Conservation (phyloP, 169 alveolate genomes). For the Eimeria nieschulzi region DNA sequence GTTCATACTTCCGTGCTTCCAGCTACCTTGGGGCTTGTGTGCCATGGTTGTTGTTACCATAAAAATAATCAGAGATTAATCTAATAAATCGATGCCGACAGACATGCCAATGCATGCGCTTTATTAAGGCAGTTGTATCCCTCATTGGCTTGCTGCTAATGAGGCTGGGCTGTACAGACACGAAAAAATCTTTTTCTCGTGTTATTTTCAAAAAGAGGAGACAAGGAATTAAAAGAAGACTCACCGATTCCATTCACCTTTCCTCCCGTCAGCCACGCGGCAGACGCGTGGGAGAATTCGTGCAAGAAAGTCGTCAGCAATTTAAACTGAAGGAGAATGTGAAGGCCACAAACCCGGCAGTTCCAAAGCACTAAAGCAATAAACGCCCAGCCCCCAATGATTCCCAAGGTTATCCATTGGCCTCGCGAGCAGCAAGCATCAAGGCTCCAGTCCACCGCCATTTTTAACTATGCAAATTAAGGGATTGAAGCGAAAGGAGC, state of each 20-base stretch:
- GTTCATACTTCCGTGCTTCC: too few relatives aligned
- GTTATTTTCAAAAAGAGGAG: neutral
- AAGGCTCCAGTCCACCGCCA: constrained; percentile 65
- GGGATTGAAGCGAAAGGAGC: too few relatives aligned
- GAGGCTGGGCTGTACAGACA: neutral
- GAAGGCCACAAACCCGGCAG: constrained; percentile 38
- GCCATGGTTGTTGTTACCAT: too few relatives aligned
- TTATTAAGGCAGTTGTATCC: neutral
- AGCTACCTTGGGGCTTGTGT: too few relatives aligned
- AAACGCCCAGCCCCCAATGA: constrained; percentile 44
- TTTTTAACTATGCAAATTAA: neutral
- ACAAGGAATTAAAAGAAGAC: neutral
- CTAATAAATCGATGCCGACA: neutral
- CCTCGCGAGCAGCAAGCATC: constrained; percentile 63
- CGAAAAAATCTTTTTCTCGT: neutral
- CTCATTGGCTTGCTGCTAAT: too few relatives aligned
- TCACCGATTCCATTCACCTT: constrained; percentile 81
- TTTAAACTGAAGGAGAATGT: constrained; percentile 81
- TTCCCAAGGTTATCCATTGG: constrained; percentile 70
- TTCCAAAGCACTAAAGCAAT: constrained; percentile 64
- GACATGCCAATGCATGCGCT: neutral
- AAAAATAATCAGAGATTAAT: too few relatives aligned
- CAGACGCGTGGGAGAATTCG: constrained; percentile 84
- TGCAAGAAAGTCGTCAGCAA: constrained; percentile 83
- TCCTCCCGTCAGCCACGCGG: constrained; percentile 85